Base-by-base conservation (phyloP, 1,139 yeast species). In the Kodamaea suecica region DNA sequence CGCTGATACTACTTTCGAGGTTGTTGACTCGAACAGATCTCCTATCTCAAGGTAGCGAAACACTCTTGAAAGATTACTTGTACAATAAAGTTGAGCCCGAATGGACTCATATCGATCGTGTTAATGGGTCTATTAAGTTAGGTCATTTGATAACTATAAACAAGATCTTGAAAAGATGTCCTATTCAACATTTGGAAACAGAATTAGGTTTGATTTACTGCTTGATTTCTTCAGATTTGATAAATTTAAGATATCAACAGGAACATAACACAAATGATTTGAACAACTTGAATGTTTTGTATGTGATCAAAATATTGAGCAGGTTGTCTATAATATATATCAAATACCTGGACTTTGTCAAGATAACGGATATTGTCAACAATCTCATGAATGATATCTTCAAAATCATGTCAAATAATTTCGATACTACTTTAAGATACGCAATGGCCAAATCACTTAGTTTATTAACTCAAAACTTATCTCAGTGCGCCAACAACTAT, bases 91-190 rank as follows among this genome's bases (percentile, higher is more conserved):
- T 37, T 6, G 37, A 39, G n/a, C 40, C 39, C 2, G 45, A 38
- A 9, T 59, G 60, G 62, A 30, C 29, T 24, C 35, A 38, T 25
- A 39, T 46, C 14, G 42, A 38, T 5, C 29, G 36, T 5, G 29
- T 43, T 4, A 41, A 39, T 16, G 51, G 51, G 2, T 41, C 46
- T 3, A 40, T 39, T 7, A 62, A 59, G 37, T 50, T 67, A 35
- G 69, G 74, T 1, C 65, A 66, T 39, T 45, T 66, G 27, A 57
- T 68, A 48, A 59, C 66, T 2, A 44, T 69, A 10, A 67, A 68
- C 40, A 64, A 65, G 36, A 42, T 67, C 8, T 44, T 69, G 31
- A 69, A 69, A 39, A 44, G 55, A 28, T 36, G 43, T 13, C 42
- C 53, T 0, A 30, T 37, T 7, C 37, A 37, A 6, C 20, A 11